Evolutionary conservation across 768 basidiomycete genomes (phyloP), one percentile per base, ranked within the genome.

Genomic region (Cystobasidium onofrii): DNA sequence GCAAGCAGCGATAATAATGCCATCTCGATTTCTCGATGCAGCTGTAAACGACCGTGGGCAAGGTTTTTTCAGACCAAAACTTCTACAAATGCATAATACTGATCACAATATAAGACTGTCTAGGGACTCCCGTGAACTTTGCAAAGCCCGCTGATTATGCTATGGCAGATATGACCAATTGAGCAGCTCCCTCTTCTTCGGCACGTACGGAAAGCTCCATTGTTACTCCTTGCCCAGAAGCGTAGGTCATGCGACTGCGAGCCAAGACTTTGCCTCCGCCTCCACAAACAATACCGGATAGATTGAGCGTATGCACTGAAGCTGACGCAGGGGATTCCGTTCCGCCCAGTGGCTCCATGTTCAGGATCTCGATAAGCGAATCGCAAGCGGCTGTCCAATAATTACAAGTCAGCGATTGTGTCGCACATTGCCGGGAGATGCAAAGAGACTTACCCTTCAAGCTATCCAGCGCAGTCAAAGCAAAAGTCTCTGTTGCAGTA

Each of bases 261-360:
- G 88, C 93, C 71, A 99, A 85, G 36, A 96, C 90, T 83, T 97
- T 97, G n/a, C 93, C 94, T 29, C 91, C 92, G 27, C 93, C 93
- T 36, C 95, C 94, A 29, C 86, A 85, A 20, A 96, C 89, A 76
- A 98, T 79, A 54, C 96, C 96, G 18, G 93, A 91, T 52, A 99
- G 81, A 79, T 95, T 94, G 69, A 99, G 85, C 33, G 94, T 95
- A 82, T 99, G 96, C 62, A 97, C 90, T 1, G 92, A 88, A 10
- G 88, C 84, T 31, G 90, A 90, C 23, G 87, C 83, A 0, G 95
- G 92, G 9, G 82, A 81, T 81, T 97, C 91, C 2, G 90, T 88
- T 15, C 96, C 96, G 75, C 95, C 95, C 20, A 99, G 84, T 6
- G 96, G 86, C 79, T 97, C 92, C 95, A 99, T 98, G 80, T 91